Evolutionary conservation across 2,329 filamentous ascomycete genomes (phyloP).

Genomic region (Colletotrichum sp.): DNA sequence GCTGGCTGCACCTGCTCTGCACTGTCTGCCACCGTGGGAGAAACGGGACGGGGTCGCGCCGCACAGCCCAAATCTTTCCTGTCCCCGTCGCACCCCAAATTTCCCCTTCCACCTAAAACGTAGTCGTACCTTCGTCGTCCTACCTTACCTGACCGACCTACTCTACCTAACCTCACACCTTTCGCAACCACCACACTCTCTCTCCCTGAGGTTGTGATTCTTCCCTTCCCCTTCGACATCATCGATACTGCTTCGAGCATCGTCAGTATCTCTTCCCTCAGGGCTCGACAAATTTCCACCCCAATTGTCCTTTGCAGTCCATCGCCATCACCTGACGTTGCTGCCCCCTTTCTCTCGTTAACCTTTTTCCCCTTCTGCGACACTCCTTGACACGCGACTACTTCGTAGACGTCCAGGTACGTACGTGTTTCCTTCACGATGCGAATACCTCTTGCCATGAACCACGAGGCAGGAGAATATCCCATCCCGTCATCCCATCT

Average conservation of each 20-base stretch:
- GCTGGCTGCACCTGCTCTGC: background rate
- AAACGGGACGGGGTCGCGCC: conserved; percentile 13
- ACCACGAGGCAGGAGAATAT: background rate
- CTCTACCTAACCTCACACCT: background rate
- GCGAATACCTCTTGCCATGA: background rate
- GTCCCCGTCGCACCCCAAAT: conserved; percentile 21
- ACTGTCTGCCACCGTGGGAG: background rate
- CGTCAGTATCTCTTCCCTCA: conserved; percentile 12
- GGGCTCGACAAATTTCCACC: background rate
- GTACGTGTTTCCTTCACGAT: conserved; percentile 16
- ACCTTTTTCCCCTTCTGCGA: conserved; percentile 27
- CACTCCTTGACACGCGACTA: conserved; percentile 41
- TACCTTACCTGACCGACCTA: background rate
- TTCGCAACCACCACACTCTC: conserved; percentile 17
- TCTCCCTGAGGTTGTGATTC: conserved; percentile 21
- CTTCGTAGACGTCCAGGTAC: conserved; percentile 26
- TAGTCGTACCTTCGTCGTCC: background rate
- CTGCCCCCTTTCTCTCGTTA: conserved; percentile 27
- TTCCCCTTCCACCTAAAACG: conserved; percentile 24
- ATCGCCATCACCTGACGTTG: background rate
- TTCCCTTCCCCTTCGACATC: conserved; percentile 17
- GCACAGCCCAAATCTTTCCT: conserved; percentile 14
- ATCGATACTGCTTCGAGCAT: conserved; percentile 21
- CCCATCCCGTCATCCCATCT: background rate
- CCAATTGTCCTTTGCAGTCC: conserved; percentile 9